phyloP scores from a whole-genome alignment of 306 rosid genomes.

The Trichosanthes cucumerina region DNA sequence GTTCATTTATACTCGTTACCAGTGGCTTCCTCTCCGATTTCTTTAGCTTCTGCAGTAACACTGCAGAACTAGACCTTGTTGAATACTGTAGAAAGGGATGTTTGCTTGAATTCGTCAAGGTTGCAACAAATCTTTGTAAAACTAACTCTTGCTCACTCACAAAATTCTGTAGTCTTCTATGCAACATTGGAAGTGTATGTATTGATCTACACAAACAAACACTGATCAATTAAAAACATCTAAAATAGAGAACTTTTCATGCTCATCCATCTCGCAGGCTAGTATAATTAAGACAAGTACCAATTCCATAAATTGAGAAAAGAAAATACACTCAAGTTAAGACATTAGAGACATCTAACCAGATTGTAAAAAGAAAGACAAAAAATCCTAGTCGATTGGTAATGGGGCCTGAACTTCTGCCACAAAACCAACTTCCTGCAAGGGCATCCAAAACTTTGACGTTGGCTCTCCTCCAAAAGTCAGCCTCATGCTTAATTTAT shows the following conservation, averaged over 20 bases:
- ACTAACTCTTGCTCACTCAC: conserved; percentile 16
- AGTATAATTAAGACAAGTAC: background rate
- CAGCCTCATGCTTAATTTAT: too few species aligned
- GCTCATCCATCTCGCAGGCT: background rate
- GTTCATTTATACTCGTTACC: conserved; percentile 38
- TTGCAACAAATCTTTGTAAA: conserved; percentile 9
- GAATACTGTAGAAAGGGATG: conserved; percentile 18
- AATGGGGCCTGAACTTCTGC: background rate
- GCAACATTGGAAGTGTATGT: conserved; percentile 20
- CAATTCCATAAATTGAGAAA: background rate
- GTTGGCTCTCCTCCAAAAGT: too few species aligned
- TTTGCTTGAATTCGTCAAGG: background rate
- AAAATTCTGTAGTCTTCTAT: conserved; percentile 18
- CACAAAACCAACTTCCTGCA: background rate
- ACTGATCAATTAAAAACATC: background rate
- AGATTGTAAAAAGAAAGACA: background rate
- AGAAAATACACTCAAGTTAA: too few species aligned
- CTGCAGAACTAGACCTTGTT: conserved; percentile 16
- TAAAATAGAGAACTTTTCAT: background rate
- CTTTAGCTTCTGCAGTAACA: conserved; percentile 29
- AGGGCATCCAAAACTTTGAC: background rate
- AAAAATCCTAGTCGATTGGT: background rate
- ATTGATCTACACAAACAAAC: background rate
- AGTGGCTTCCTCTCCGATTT: conserved; percentile 50
- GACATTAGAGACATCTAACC: background rate